phyloP scores from a whole-genome alignment of 2,329 filamentous ascomycete genomes.

The Alternaria panax region DNA sequence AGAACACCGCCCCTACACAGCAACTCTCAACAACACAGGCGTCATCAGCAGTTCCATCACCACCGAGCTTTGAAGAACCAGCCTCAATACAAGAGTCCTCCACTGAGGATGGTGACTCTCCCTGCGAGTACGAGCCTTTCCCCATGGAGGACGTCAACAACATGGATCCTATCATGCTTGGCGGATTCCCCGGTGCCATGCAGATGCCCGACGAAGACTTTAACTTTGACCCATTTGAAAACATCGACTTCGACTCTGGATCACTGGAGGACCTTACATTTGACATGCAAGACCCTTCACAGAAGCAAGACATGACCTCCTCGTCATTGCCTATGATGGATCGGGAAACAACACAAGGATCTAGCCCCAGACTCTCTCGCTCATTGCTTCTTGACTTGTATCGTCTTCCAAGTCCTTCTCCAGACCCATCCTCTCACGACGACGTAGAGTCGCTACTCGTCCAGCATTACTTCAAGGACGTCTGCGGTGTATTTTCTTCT shows the following conservation, averaged over 20 bases:
- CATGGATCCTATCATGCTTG: constrained; percentile 36
- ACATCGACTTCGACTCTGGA: constrained; percentile 36
- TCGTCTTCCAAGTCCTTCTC: constrained; percentile 45
- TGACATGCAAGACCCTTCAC: constrained; percentile 28
- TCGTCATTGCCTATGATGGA: constrained; percentile 21
- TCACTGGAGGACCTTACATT: constrained; percentile 30
- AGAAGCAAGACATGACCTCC: constrained; percentile 26
- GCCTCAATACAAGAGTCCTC: constrained; percentile 30
- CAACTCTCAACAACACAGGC: constrained; percentile 21
- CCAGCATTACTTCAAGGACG: constrained; percentile 70
- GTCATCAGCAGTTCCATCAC: constrained; percentile 28
- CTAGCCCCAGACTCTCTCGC: constrained; percentile 43
- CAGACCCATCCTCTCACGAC: constrained; percentile 44
- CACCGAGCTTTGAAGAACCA: constrained; percentile 31
- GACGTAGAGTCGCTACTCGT: constrained; percentile 64
- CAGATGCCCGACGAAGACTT: constrained; percentile 35
- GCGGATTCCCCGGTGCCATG: constrained; percentile 32
- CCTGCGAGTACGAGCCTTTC: constrained; percentile 34
- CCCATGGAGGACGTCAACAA: constrained; percentile 34
- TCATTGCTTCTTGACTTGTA: constrained; percentile 52
- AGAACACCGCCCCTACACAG: constrained; percentile 22
- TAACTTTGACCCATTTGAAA: constrained; percentile 35
- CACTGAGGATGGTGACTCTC: constrained; percentile 36
- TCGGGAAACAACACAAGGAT: constrained; percentile 27
- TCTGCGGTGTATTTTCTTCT: constrained; percentile 68